phyloP scores from a whole-genome alignment of 495 filamentous ascomycete species.

The Jackrogersella minutella region DNA sequence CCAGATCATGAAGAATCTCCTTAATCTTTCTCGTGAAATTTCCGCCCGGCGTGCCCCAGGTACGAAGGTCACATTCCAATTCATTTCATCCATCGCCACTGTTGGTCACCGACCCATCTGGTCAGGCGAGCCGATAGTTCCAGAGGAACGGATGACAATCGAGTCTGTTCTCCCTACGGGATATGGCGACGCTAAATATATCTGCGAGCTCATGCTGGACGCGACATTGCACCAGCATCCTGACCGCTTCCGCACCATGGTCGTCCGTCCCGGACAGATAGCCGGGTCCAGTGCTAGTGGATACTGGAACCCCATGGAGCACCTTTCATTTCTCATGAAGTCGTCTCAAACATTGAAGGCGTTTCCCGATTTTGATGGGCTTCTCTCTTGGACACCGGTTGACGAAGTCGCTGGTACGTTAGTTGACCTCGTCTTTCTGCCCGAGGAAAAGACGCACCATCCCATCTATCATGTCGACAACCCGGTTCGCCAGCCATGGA shows the following conservation, averaged over 20 bases:
- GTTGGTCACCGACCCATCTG: conserved; percentile 57
- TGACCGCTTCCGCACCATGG: conserved; percentile 54
- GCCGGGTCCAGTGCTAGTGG: conserved; percentile 57
- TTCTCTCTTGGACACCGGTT: conserved; percentile 60
- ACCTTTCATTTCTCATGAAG: conserved; percentile 61
- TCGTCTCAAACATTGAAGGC: conserved; percentile 58
- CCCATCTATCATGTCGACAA: conserved; percentile 65
- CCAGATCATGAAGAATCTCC: conserved; percentile 54
- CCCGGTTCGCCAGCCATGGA: conserved; percentile 58
- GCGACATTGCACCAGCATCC: conserved; percentile 57
- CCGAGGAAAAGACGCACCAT: conserved; percentile 36
- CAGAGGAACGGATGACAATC: conserved; percentile 47
- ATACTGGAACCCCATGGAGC: conserved; percentile 63
- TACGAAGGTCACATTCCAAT: conserved; percentile 51
- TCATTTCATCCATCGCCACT: conserved; percentile 62
- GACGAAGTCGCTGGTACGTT: conserved; percentile 44
- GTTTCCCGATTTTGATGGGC: conserved; percentile 56
- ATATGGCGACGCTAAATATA: conserved; percentile 62
- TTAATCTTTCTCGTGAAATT: conserved; percentile 52
- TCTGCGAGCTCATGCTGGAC: conserved; percentile 61
- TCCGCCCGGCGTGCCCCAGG: conserved; percentile 38
- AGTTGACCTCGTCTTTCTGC: conserved; percentile 21
- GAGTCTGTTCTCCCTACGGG: conserved; percentile 55
- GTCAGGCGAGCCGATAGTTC: conserved; percentile 51
- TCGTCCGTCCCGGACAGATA: conserved; percentile 60